Base-by-base conservation (phyloP, 345 rosid species). In the Sisymbrium irio region DNA sequence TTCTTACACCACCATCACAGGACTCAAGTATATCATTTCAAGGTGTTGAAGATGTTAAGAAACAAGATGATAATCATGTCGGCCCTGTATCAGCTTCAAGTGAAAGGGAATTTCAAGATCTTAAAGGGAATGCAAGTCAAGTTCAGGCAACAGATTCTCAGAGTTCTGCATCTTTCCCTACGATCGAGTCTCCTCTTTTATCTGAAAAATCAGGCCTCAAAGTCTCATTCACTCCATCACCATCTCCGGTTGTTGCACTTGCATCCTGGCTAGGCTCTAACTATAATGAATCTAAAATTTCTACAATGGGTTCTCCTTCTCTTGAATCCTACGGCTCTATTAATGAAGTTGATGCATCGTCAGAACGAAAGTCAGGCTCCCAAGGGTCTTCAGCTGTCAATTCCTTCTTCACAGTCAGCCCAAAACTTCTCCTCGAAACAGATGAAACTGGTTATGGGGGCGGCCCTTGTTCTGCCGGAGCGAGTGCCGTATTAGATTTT, bases 401-500 rank as follows among this genome's bases (percentile, higher is more conserved):
- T 78, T 40, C 83, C 46, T 77, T 80, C 58, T 88, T 85, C 59
- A 67, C 87, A 59, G 88, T 95, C 39, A 86, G 80, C 67, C 79
- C 93, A 57, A 88, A 85, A 72, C 79, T 90, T 69, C 96, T 95
- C 33, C 85, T 90, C 27, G 97, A 92, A 82, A 79, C 83, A 51
- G 98, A 95, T 85, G 98, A 95, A 80, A 83, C 88, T 75, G 97
- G 99, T 62, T 95, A 88, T 69, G 99, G 98, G 44, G 98, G 99
- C 9, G 99, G 99, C 73, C 98, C 98, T 60, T 95, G 99, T 82
- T 92, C 96, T 80, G 98, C 98, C 42, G 99, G 92, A 74, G 98
- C 98, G 39, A 90, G 97, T 80, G 98, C 98, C 42, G 80, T 89
- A 73, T 81, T 95, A 78, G 99, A 95, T 85, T 95, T 95, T 78